Evolutionary conservation across 192 early-diverging fungal genomes (phyloP), one percentile per base, ranked within the genome.

Genomic region (Linnemannia exigua): DNA sequence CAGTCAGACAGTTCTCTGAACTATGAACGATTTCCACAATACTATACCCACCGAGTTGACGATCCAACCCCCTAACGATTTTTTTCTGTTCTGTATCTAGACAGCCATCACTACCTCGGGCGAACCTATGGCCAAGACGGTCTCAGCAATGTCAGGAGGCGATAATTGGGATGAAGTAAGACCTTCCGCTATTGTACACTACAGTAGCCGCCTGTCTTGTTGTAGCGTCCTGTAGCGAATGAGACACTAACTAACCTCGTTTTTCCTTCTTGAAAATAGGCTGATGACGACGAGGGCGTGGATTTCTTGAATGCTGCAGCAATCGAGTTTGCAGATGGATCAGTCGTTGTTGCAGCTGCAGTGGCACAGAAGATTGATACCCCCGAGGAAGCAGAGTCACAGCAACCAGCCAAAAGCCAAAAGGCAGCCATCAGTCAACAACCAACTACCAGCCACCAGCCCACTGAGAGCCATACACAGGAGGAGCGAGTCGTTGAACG

Each of bases 151-250:
- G 38, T 86, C 74, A 19, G 84, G 79, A 15, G 84, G 73, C 4
- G 79, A 86, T 44, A 86, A 86, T 51, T 86, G 84, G 84, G 84
- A 86, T 48, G 84, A 86, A 70, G 84, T 80, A 77, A 68, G 74
- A 54, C 7, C 5, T 35, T 68, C 8, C 41, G 67, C 22, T 69
- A 12, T 51, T 22, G 16, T 11, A n/a, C n/a, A n/a, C n/a, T n/a
- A n/a, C n/a, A n/a, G n/a, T n/a, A n/a, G n/a, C n/a, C 9, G 0
- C n/a, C 19, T 17, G 16, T 31, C 0, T 25, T 31, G 28, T 48
- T 22, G 16, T 9, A 33, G 0, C 28, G 16, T 8, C 12, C 25
- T 35, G 12, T 14, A 8, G 36, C 22, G 50, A 19, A 37, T 67
- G 37, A 54, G 9, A 19, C 1, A 1, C 20, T 19, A 9, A 37